Percentiles rank a stretch among this genome's conserved stretches.
Conservation (phyloP, 2,329 filamentous ascomycete species). For the Pseudopithomyces maydicus region DNA sequence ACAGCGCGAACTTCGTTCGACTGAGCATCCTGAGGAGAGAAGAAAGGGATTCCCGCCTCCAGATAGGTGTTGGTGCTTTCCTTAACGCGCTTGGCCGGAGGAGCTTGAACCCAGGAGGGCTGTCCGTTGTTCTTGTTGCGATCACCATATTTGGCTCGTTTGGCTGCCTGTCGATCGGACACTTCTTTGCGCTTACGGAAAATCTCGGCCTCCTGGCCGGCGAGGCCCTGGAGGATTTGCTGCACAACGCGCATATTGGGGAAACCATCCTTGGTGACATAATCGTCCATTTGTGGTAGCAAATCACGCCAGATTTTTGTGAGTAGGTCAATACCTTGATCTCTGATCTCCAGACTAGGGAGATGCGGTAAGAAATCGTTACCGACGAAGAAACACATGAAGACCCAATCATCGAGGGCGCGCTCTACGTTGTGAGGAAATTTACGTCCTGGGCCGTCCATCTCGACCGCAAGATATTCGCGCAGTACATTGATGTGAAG, state of each 20-base stretch:
- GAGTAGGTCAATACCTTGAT: conserved; percentile 94
- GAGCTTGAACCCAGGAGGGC: conserved; percentile 34
- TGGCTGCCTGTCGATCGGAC: conserved; percentile 82
- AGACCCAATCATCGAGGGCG: conserved; percentile 96
- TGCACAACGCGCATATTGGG: conserved; percentile 88
- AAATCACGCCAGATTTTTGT: conserved; percentile 98
- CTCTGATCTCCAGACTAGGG: conserved; percentile 94
- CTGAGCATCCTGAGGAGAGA: conserved; percentile 44
- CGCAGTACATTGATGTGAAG: conserved; percentile 89
- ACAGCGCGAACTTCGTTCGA: conserved; percentile 55
- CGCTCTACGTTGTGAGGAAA: conserved; percentile 94
- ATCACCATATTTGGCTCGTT: conserved; percentile 61
- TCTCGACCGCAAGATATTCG: conserved; percentile 90
- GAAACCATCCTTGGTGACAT: conserved; percentile 92
- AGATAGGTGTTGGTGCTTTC: conserved; percentile 42
- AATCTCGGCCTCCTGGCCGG: conserved; percentile 91
- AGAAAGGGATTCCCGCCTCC: conserved; percentile 41
- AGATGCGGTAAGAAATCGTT: conserved; percentile 98
- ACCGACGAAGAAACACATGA: conserved; percentile 98
- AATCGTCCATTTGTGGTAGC: conserved; percentile 88
- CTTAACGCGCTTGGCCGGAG: conserved; percentile 40
- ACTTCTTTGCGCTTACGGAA: conserved; percentile 86
- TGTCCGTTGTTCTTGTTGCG: conserved; percentile 35
- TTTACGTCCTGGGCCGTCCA: conserved; percentile 78
- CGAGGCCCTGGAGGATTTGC: conserved; percentile 83